phyloP scores from a whole-genome alignment of 495 filamentous ascomycete species.

The Daldinia loculata region DNA sequence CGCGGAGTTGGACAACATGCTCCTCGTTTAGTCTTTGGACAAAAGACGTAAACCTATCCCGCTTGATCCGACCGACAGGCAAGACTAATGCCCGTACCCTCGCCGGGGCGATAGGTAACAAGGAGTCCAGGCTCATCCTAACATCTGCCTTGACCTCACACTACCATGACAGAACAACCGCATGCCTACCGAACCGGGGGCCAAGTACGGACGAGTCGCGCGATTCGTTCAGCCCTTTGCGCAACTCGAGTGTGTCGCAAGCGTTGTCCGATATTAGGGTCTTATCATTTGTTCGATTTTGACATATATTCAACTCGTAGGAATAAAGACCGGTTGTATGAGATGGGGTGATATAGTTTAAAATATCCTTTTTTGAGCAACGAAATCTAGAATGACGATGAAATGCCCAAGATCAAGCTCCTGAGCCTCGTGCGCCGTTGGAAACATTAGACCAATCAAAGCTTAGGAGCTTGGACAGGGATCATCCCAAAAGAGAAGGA shows the following conservation, averaged over 20 bases:
- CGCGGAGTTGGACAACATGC: slow-evolving; percentile 86
- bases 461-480: slow-evolving; percentile 2
- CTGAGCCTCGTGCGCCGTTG: slow-evolving; percentile 41
- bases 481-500: slow-evolving; percentile 28
- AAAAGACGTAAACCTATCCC: slow-evolving; percentile 80
- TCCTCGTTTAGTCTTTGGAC: slow-evolving; percentile 78
- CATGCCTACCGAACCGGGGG: slow-evolving; percentile 38
- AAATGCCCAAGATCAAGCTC: slow-evolving; percentile 39
- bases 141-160: slow-evolving; percentile 48
- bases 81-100: slow-evolving; percentile 84
- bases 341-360: slow-evolving; percentile 13
- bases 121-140: slow-evolving; percentile 83
- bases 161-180: slow-evolving; percentile 43
- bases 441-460: slow-evolving; percentile 25
- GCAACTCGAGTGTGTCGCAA: slow-evolving; percentile 25
- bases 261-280: slow-evolving; percentile 19
- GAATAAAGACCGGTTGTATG: background rate
- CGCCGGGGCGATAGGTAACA: slow-evolving; percentile 88
- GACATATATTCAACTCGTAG: background rate
- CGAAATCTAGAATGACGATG: slow-evolving; percentile 28
- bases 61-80: slow-evolving; percentile 85
- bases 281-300: slow-evolving; percentile 14
- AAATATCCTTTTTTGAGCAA: slow-evolving; percentile 7
- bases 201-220: slow-evolving; percentile 2
- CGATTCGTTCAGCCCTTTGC: slow-evolving; percentile 23